Conservation (phyloP, 1,284 basidiomycete species). For the Filobasidium uniguttulatum region DNA sequence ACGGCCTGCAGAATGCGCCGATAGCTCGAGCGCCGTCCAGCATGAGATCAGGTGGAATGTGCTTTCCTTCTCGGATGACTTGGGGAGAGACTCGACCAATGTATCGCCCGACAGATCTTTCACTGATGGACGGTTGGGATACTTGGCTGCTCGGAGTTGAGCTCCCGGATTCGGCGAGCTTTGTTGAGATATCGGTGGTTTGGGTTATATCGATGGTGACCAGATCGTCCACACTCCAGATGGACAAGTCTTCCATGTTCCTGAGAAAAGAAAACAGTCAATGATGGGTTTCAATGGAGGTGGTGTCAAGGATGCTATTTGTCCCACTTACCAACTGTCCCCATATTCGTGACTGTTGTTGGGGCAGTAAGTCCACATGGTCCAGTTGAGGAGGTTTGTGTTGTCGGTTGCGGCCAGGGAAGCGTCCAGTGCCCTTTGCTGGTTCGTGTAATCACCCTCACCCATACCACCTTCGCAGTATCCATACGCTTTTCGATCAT, state of each 20-base stretch:
- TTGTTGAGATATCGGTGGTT: neutral
- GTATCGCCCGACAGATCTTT: neutral
- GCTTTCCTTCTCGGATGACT: slow-evolving; percentile 23
- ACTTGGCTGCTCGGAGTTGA: neutral
- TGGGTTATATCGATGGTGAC: slow-evolving; percentile 18
- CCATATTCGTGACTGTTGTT: slow-evolving; percentile 69
- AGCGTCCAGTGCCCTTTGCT: slow-evolving; percentile 79
- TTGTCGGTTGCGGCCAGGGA: slow-evolving; percentile 83
- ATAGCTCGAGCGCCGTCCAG: slow-evolving; percentile 69
- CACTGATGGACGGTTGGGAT: neutral
- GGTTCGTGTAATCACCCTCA: slow-evolving; percentile 62
- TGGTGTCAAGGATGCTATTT: too few species aligned
- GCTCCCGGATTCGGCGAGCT: neutral
- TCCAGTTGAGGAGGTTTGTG: slow-evolving; percentile 63
- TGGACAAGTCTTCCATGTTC: slow-evolving; percentile 88
- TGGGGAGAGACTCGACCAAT: slow-evolving; percentile 21
- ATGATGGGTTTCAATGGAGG: too few species aligned
- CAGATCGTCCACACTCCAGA: slow-evolving; percentile 71
- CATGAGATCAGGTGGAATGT: slow-evolving; percentile 49
- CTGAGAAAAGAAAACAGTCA: slow-evolving; percentile 13
- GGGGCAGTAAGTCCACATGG: slow-evolving; percentile 82
- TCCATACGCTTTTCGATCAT: slow-evolving; percentile 68
- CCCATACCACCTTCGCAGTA: slow-evolving; percentile 60
- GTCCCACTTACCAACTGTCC: slow-evolving; percentile 52
- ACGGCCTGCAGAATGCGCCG: slow-evolving; percentile 69